Conservation (phyloP, 139 green algal genomes). For the Tetraselmis chui region DNA sequence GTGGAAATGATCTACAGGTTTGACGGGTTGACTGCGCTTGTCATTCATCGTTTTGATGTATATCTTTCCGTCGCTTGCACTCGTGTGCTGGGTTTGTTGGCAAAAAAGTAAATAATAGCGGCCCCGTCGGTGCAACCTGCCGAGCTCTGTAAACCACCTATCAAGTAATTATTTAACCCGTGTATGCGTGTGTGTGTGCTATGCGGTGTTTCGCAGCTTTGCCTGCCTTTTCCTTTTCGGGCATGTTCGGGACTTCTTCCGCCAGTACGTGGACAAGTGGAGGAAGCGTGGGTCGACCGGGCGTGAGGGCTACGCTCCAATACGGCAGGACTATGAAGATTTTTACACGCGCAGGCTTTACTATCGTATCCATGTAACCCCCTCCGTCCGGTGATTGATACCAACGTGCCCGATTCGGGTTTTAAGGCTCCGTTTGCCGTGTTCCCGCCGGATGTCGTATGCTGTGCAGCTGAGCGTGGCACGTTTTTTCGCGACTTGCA, state of each 20-base stretch:
- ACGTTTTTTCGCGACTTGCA: background rate
- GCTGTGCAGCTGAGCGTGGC: background rate
- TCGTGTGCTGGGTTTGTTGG: background rate
- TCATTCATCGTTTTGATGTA: background rate
- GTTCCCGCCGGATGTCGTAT: background rate
- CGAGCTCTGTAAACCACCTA: too few relatives aligned
- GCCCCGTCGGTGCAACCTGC: background rate
- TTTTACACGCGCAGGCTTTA: slow-evolving; percentile 94
- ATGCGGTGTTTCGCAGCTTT: background rate
- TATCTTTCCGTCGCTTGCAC: background rate
- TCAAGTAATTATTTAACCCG: too few relatives aligned
- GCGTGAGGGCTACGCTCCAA: slow-evolving; percentile 77
- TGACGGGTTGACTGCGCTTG: too few relatives aligned
- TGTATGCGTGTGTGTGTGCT: background rate
- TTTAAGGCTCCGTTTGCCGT: background rate
- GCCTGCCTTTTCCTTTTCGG: slow-evolving; percentile 63
- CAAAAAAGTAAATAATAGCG: background rate
- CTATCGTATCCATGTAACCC: slow-evolving; percentile 75
- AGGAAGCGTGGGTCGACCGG: slow-evolving; percentile 17
- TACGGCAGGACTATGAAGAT: slow-evolving; percentile 82
- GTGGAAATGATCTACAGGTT: too few relatives aligned
- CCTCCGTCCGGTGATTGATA: background rate
- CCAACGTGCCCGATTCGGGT: background rate
- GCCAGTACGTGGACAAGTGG: background rate
- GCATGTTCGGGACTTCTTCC: slow-evolving; percentile 71